Evolutionary conservation across 768 basidiomycete genomes (phyloP), one percentile per base, ranked within the genome.

Genomic region (Phaeotremella skinneri): DNA sequence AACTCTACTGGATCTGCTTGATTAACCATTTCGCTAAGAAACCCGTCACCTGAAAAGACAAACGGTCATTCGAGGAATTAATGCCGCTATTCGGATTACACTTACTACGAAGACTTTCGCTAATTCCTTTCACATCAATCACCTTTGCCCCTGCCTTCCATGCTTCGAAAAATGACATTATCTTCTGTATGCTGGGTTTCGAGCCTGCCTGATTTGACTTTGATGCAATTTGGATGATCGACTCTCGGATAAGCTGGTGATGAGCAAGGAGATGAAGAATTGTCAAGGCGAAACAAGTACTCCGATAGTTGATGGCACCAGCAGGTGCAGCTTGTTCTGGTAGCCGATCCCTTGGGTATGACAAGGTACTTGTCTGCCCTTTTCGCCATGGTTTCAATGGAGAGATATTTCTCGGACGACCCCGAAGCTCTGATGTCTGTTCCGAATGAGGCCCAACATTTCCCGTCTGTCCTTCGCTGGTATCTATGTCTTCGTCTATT

Each of bases 241-340:
- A n/a, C n/a, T n/a, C n/a, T n/a, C n/a, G n/a, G n/a, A n/a, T n/a
- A n/a, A n/a, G n/a, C n/a, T n/a, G n/a, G n/a, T n/a, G n/a, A 37
- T 37, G 34, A 17, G 59, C 63, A 5, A 61, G 58, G 55, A 57
- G 27, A 26, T 65, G 63, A 60, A 65, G 55, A 20, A 59, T 52
- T 20, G 54, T 90, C 76, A 90, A 90, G 71, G 71, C 87, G 80
- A 17, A 32, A n/a, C 4, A 37, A 37, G 34, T 37, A 37, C 17
- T 37, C 13, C 14, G 14, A 37, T 37, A 37, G 17, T 37, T 37
- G 9, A 37, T 17, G 17, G 34, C 34, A 37, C 34, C 34, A 7
- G 17, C 9, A 37, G 34, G 34, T 7, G 34, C 9, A 7, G 17
- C 17, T 17, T 7, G 9, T 37, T 7, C 7, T 37, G 9, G 34